phyloP scores from a whole-genome alignment of 371 early-diverging fungal genomes.

The Syncephalastrum monosporum region DNA sequence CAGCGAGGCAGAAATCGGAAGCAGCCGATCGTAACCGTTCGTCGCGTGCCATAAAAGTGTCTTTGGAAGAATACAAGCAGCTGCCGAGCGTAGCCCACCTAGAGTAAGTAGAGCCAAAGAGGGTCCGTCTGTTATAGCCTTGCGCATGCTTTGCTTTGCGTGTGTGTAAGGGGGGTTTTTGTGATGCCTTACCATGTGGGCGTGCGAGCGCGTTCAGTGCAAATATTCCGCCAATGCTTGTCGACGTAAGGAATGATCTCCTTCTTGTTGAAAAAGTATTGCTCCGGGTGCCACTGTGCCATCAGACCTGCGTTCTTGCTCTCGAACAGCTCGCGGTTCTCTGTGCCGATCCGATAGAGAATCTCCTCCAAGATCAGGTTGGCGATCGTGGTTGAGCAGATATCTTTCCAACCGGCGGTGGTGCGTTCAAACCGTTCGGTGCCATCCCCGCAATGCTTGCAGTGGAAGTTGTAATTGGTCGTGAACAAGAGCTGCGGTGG shows the following conservation, averaged over 20 bases:
- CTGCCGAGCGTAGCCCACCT: constrained; percentile 71
- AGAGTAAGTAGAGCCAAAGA: neutral
- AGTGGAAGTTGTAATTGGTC: constrained; percentile 64
- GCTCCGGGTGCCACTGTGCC: constrained; percentile 52
- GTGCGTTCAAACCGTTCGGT: constrained; percentile 61
- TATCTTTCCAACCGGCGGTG: constrained; percentile 73
- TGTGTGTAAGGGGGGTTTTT: too few species aligned
- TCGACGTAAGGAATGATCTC: constrained; percentile 70
- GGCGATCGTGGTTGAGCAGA: constrained; percentile 65
- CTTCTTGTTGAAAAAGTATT: constrained; percentile 69
- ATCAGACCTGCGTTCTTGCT: constrained; percentile 53
- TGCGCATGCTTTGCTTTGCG: neutral
- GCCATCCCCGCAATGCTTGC: constrained; percentile 41
- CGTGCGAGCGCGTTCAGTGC: constrained; percentile 64
- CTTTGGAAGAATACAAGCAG: constrained; percentile 63
- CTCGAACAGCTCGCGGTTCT: constrained; percentile 43
- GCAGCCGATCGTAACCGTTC: constrained; percentile 65
- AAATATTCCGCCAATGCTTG: constrained; percentile 67
- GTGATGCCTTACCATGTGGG: constrained; percentile 52
- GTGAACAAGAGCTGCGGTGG: constrained; percentile 60
- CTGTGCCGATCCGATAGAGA: constrained; percentile 26
- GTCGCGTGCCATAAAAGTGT: constrained; percentile 60
- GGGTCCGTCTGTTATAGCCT: too few species aligned
- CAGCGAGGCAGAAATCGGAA: constrained; percentile 61
- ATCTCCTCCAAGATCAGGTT: constrained; percentile 62